A percentile compares a stretch with the other conserved stretches of the same genome.
phyloP scores from a whole-genome alignment of 257 asterid genomes.

The Solanum chiquidenum region DNA sequence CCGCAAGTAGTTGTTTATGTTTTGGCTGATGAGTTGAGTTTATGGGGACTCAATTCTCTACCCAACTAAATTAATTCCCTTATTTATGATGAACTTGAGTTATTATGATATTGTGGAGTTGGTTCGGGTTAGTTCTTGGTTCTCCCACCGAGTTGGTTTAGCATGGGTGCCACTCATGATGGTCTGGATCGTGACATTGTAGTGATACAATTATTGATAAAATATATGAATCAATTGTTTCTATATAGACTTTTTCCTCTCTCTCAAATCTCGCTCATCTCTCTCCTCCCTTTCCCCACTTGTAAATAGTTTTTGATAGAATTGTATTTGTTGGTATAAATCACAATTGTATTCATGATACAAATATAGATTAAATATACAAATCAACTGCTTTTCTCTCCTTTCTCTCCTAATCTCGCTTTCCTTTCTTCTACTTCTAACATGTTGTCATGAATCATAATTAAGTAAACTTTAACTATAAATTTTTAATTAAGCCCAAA shows the following conservation, averaged over 20 bases:
- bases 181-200: not conserved
- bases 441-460: not conserved
- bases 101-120: not conserved
- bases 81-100: not conserved
- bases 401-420: not conserved
- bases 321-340: not conserved
- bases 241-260: not conserved
- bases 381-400: not conserved
- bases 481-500: not conserved
- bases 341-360: not conserved
- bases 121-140: not conserved
- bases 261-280: not conserved
- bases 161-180: not conserved
- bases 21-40: not conserved
- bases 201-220: not conserved
- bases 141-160: not conserved
- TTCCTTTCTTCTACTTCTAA: not conserved
- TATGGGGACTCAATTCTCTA: not conserved
- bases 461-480: not conserved
- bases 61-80: not conserved
- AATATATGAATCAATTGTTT: not conserved
- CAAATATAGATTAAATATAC: not conserved
- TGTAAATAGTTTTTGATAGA: not conserved
- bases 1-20: not conserved
- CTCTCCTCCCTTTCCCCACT: not conserved